phyloP scores from a whole-genome alignment of 2,329 filamentous ascomycete species.

The Cytospora paraplurivora region DNA sequence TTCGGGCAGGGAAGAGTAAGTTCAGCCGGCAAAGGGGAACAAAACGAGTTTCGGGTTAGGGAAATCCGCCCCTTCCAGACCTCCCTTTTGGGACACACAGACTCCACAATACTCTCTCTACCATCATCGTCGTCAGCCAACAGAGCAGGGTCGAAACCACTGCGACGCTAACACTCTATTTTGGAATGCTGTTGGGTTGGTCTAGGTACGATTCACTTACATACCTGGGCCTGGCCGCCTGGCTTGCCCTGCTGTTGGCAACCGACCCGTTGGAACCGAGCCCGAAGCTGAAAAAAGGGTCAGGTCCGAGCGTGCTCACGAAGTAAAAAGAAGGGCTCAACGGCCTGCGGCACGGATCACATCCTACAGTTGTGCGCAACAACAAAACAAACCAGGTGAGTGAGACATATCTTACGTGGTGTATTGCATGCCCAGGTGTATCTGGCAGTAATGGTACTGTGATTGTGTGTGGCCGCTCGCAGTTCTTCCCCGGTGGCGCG shows the following conservation, averaged over 20 bases:
- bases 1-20: not conserved
- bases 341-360: too few species aligned
- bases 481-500: too few species aligned
- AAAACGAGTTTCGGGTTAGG: not conserved
- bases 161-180: too few species aligned
- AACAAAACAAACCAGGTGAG: not conserved
- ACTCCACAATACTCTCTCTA: not conserved
- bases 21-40: not conserved
- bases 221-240: too few species aligned
- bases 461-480: too few species aligned
- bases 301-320: too few species aligned
- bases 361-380: too few species aligned
- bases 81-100: not conserved
- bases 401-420: constrained; percentile 1
- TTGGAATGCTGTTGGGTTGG: too few species aligned
- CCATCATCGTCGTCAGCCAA: too few species aligned
- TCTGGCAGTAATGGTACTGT: too few species aligned
- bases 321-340: not conserved
- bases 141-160: too few species aligned
- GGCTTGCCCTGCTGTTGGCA: not conserved
- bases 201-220: not conserved
- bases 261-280: not conserved
- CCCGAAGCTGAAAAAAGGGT: not conserved
- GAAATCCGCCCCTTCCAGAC: not conserved
- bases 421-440: not conserved